phyloP scores from a whole-genome alignment of 1,139 yeast species.

The Geotrichum restrictum region DNA sequence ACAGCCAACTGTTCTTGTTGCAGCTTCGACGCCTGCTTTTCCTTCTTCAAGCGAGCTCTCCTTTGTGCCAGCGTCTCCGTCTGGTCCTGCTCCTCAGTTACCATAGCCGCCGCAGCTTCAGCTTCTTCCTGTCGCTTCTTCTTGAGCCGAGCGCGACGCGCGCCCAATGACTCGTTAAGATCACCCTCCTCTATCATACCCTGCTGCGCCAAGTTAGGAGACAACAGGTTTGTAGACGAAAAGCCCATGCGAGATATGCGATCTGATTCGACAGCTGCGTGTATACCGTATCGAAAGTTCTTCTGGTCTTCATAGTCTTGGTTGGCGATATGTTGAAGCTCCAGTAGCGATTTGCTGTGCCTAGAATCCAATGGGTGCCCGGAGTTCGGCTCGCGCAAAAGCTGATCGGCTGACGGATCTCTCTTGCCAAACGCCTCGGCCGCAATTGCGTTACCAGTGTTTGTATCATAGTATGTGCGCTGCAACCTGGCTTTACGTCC shows the following conservation, averaged over 20 bases:
- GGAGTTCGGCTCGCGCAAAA: slow-evolving; percentile 19
- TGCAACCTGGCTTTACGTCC: slow-evolving; percentile 33
- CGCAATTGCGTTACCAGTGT: slow-evolving; percentile 24
- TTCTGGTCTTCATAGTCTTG: slow-evolving; percentile 35
- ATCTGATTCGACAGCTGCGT: slow-evolving; percentile 22
- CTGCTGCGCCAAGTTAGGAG: slow-evolving; percentile 13
- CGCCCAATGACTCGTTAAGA: slow-evolving; percentile 32
- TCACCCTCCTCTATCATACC: slow-evolving; percentile 17
- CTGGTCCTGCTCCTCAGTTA: slow-evolving; percentile 19
- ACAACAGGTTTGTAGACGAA: slow-evolving; percentile 1
- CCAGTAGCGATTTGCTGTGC: slow-evolving; percentile 34
- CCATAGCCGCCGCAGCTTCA: slow-evolving; percentile 29
- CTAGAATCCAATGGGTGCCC: slow-evolving; percentile 35
- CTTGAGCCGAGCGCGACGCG: slow-evolving; percentile 34
- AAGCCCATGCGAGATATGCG: slow-evolving; percentile 19
- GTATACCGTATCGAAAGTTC: slow-evolving; percentile 25
- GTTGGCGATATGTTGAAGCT: slow-evolving; percentile 36
- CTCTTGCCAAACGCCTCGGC: slow-evolving; percentile 20
- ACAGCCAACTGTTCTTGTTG: background rate
- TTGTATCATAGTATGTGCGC: slow-evolving; percentile 29
- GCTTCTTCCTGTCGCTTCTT: slow-evolving; percentile 30
- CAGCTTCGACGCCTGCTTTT: slow-evolving; percentile 16
- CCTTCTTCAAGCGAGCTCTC: slow-evolving; percentile 33
- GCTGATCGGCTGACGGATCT: slow-evolving; percentile 23
- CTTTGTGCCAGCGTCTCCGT: slow-evolving; percentile 37